Percentiles rank a stretch among this genome's conserved stretches.
Evolutionary conservation across 176 grass and related monocot species (phyloP).

Genomic region (Puccinellia tenuiflora): DNA sequence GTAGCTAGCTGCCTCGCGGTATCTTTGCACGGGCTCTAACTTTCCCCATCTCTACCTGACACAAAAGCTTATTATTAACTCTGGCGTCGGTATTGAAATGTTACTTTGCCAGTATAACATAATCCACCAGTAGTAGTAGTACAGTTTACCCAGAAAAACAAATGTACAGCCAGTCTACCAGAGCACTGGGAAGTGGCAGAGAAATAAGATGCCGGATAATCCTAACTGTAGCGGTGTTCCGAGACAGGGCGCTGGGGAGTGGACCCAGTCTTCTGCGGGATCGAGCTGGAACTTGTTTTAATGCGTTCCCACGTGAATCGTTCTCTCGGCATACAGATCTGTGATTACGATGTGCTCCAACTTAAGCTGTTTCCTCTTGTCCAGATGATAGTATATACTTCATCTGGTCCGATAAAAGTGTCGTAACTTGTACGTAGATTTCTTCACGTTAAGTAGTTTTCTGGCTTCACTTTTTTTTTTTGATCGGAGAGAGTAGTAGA

Average conservation of each 20-base stretch:
- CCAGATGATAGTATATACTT: neutral
- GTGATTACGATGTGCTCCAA: slow-evolving; percentile 18
- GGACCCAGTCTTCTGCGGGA: neutral
- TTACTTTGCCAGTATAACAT: neutral
- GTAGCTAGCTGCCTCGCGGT: neutral
- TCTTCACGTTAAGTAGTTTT: too few relatives aligned
- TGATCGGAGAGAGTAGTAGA: too few relatives aligned
- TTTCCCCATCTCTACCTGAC: neutral
- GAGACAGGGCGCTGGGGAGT: neutral
- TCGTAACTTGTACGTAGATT: too few relatives aligned
- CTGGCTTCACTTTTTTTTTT: too few relatives aligned
- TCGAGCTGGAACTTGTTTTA: neutral
- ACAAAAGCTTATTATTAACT: neutral
- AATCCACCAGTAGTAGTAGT: neutral
- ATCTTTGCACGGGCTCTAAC: neutral
- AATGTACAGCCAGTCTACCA: neutral
- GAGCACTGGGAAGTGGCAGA: neutral
- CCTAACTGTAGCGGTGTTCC: neutral
- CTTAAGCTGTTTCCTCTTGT: neutral
- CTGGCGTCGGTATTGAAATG: neutral
- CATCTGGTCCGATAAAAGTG: too few relatives aligned
- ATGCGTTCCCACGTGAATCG: slow-evolving; percentile 31
- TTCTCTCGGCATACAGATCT: neutral
- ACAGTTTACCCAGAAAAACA: neutral
- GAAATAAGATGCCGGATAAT: neutral